Conservation (phyloP, 805 yeast genomes). For the Pichia rugopelliculosa region DNA sequence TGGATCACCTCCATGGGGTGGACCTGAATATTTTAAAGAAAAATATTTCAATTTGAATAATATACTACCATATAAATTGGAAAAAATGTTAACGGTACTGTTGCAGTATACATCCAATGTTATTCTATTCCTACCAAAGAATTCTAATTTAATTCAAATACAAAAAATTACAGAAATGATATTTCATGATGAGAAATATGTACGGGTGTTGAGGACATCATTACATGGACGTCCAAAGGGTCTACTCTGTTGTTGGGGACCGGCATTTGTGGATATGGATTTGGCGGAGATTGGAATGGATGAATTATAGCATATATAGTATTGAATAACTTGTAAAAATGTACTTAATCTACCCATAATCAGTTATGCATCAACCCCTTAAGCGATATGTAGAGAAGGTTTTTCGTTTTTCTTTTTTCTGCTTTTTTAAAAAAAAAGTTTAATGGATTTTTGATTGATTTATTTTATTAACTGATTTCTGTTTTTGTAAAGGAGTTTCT, state of each 20-base stretch:
- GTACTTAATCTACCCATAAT: too few relatives aligned
- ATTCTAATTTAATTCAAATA: slow-evolving; percentile 45
- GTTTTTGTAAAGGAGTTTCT: too few relatives aligned
- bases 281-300: not conserved
- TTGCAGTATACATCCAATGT: slow-evolving; percentile 38
- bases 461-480: too few relatives aligned
- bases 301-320: not conserved
- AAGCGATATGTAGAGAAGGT: too few relatives aligned
- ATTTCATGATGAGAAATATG: slow-evolving; percentile 29
- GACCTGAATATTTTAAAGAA: slow-evolving; percentile 46
- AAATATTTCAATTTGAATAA: slow-evolving; percentile 37
- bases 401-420: too few relatives aligned
- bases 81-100: slow-evolving; percentile 35
- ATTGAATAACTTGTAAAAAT: too few relatives aligned
- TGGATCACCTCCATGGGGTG: slow-evolving; percentile 85
- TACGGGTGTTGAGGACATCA: slow-evolving; percentile 8
- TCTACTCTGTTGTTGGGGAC: slow-evolving; percentile 55
- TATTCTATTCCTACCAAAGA: slow-evolving; percentile 55
- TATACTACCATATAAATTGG: slow-evolving; percentile 40
- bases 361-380: too few relatives aligned
- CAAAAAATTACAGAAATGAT: slow-evolving; percentile 38
- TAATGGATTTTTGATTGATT: too few relatives aligned
- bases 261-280: slow-evolving; percentile 25
- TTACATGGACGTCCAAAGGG: slow-evolving; percentile 42
- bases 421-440: too few relatives aligned